A percentile compares a stretch with the other conserved stretches of the same genome.
These are phyloP conservation scores for Blastobotrys arbuscula DNA, from an alignment of 1,139 yeast genomes.

Conservation along the genomic window DNA sequence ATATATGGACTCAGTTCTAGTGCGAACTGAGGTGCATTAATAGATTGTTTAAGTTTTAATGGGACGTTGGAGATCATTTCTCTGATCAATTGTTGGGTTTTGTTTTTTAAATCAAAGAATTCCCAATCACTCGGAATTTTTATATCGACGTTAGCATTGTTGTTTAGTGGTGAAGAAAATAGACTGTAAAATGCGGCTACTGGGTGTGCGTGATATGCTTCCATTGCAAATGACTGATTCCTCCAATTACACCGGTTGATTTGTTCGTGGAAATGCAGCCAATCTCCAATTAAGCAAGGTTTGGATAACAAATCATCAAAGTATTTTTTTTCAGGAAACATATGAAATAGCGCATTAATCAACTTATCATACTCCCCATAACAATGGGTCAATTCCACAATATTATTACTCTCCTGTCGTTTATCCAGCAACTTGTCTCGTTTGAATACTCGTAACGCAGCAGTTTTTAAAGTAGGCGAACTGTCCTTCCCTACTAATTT, in stretches of 20 bases:
- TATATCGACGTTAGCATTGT: constrained; percentile 31
- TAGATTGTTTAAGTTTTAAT: constrained; percentile 20
- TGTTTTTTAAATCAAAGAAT: constrained; percentile 18
- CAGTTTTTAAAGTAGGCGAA: constrained; percentile 21
- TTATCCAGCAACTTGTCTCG: constrained; percentile 46
- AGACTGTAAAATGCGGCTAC: constrained; percentile 59
- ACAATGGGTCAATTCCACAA: constrained; percentile 42
- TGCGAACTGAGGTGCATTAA: constrained; percentile 20
- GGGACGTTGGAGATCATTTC: constrained; percentile 20
- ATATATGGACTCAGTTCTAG: constrained; percentile 33
- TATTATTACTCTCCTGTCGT: constrained; percentile 43
- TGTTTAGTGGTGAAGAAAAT: constrained; percentile 55
- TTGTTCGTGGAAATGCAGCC: constrained; percentile 67
- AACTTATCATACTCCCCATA: constrained; percentile 57
- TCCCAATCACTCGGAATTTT: constrained; percentile 41
- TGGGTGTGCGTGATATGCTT: constrained; percentile 52
- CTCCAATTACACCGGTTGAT: constrained; percentile 42
- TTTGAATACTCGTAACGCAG: constrained; percentile 27
- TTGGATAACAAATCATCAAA: constrained; percentile 64
- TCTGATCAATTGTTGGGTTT: constrained; percentile 24
- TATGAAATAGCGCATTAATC: constrained; percentile 62
- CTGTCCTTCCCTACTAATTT: constrained; percentile 22
- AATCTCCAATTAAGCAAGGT: constrained; percentile 64
- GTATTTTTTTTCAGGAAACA: constrained; percentile 49
- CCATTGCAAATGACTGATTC: constrained; percentile 43